Percentiles rank a stretch among this genome's conserved stretches.
Evolutionary conservation across 2,329 filamentous ascomycete species (phyloP).

Genomic region (Colletotrichum incanum): DNA sequence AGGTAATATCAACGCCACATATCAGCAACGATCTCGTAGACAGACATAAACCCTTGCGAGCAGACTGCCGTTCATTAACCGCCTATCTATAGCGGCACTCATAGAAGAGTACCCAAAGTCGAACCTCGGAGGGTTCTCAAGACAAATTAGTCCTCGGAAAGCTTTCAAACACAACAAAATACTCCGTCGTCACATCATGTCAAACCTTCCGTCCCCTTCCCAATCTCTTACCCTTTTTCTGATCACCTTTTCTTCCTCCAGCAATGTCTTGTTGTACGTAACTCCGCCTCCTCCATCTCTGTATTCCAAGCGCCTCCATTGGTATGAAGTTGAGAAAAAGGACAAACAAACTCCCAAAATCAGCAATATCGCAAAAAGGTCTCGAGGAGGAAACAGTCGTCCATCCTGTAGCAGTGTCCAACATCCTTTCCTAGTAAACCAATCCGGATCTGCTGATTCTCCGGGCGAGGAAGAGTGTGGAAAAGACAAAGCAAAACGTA

Average conservation of each 20-base stretch:
- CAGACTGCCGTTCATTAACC: conserved; percentile 34
- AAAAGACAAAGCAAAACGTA: conserved; percentile 21
- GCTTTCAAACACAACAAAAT: not conserved
- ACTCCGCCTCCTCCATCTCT: conserved; percentile 14
- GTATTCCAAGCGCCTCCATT: conserved; percentile 9
- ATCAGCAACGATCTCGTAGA: not conserved
- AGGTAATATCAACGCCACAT: conserved; percentile 3
- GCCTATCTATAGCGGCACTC: conserved; percentile 28
- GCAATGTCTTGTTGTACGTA: not conserved
- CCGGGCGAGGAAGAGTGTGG: not conserved
- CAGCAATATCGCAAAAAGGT: conserved; percentile 4
- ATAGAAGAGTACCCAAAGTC: not conserved
- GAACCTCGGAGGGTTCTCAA: conserved; percentile 1
- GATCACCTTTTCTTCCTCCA: conserved; percentile 3
- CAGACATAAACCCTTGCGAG: not conserved
- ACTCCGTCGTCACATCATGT: conserved; percentile 26
- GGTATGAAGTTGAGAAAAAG: not conserved
- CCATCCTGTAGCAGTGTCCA: not conserved
- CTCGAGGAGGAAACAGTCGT: conserved; percentile 3
- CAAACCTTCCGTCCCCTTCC: not conserved
- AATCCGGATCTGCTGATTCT: conserved; percentile 32
- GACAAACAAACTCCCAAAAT: not conserved
- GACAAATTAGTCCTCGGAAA: conserved; percentile 10
- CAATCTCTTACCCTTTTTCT: conserved; percentile 3
- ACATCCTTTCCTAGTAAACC: not conserved